Conservation (phyloP, 2,329 filamentous ascomycete genomes). For the Knoxdaviesia capensis region DNA sequence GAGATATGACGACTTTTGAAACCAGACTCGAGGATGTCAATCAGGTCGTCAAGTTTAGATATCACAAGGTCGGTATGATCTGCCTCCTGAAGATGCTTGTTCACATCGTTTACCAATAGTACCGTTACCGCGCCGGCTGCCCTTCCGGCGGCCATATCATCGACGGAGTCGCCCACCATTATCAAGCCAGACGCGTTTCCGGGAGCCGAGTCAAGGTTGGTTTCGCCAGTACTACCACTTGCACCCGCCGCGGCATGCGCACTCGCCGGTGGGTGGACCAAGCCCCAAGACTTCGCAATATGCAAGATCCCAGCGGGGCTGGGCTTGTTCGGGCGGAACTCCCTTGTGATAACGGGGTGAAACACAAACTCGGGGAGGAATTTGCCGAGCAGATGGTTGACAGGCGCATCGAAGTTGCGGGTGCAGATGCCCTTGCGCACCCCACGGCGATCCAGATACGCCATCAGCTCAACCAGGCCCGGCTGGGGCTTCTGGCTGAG, state of each 20-base stretch:
- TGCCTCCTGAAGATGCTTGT: slow-evolving; percentile 47
- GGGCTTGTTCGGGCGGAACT: slow-evolving; percentile 69
- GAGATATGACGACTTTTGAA: slow-evolving; percentile 19
- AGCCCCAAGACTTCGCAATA: slow-evolving; percentile 59
- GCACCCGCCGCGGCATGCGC: slow-evolving; percentile 7
- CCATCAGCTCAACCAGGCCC: slow-evolving; percentile 60
- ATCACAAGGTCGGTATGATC: slow-evolving; percentile 63
- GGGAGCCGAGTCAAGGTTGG: no score
- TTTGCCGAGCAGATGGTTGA: slow-evolving; percentile 51
- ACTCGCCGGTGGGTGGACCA: slow-evolving; percentile 12
- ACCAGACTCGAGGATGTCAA: slow-evolving; percentile 53
- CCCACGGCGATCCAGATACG: slow-evolving; percentile 48
- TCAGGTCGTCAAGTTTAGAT: slow-evolving; percentile 51
- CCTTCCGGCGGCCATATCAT: slow-evolving; percentile 80
- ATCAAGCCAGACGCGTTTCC: slow-evolving; percentile 17
- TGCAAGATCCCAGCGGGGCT: slow-evolving; percentile 73
- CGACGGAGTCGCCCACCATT: slow-evolving; percentile 64
- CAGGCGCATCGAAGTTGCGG: slow-evolving; percentile 73
- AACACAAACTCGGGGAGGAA: slow-evolving; percentile 54
- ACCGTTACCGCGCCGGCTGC: slow-evolving; percentile 76
- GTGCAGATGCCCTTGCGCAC: slow-evolving; percentile 79
- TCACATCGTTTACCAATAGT: slow-evolving; percentile 68
- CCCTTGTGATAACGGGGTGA: slow-evolving; percentile 63
- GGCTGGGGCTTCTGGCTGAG: slow-evolving; percentile 58
- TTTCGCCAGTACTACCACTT: slow-evolving; percentile 16